Percentiles rank a stretch among this genome's conserved stretches.
Evolutionary conservation across 73 alveolate genomes (phyloP).

Genomic region (Tetrahymena borealis): DNA sequence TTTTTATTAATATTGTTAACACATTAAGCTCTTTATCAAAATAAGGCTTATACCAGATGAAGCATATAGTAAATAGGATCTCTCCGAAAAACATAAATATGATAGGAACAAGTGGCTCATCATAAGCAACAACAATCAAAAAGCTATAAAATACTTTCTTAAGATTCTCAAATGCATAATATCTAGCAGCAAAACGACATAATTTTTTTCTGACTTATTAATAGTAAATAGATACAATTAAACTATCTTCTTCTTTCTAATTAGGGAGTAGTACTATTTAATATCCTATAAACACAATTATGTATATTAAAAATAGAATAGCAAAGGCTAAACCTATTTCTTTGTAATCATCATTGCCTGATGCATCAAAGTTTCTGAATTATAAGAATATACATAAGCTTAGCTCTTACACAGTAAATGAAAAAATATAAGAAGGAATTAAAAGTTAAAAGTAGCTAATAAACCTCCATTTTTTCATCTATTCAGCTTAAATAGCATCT

Average conservation of each 20-base stretch:
- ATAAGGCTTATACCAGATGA: background rate
- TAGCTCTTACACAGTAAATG: background rate
- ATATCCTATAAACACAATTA: background rate
- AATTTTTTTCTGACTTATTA: background rate
- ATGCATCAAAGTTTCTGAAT: background rate
- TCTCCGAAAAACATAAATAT: background rate
- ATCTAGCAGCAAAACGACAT: background rate
- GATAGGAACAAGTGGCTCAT: background rate
- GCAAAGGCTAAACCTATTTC: background rate
- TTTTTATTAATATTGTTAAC: background rate
- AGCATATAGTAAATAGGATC: background rate
- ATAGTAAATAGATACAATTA: background rate
- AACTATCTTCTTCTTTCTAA: background rate
- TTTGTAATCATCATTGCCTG: background rate
- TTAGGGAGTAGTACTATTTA: background rate
- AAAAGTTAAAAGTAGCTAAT: background rate
- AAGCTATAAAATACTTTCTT: background rate
- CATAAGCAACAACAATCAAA: background rate
- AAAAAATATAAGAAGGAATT: background rate
- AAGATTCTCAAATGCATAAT: background rate
- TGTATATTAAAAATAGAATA: background rate
- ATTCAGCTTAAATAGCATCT: background rate
- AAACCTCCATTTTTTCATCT: background rate
- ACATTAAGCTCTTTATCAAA: background rate
- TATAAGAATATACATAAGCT: background rate